Evolutionary conservation across 495 filamentous ascomycete species (phyloP).

Genomic region (Penicillium herquei): DNA sequence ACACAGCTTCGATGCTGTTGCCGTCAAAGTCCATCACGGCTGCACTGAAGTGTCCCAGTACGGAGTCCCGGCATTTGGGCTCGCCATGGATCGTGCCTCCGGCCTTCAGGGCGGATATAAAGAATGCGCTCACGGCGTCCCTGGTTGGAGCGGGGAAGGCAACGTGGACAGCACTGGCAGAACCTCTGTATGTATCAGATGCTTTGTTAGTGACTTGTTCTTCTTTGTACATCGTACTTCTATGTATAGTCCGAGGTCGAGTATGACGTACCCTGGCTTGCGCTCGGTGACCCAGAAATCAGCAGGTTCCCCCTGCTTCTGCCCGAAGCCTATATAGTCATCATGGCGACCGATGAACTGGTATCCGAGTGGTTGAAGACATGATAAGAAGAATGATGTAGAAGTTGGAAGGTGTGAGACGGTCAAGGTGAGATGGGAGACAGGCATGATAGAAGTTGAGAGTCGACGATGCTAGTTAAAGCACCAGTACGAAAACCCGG

Average conservation of each 20-base stretch:
- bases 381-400: constrained; percentile 75
- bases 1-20: constrained; percentile 62
- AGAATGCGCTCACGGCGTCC: constrained; percentile 58
- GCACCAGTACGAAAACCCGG: no score
- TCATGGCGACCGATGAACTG: constrained; percentile 59
- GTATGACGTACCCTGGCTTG: constrained; percentile 46
- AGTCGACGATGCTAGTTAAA: background rate
- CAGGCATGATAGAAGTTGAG: constrained; percentile 42
- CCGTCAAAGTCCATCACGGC: constrained; percentile 60
- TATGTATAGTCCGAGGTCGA: background rate
- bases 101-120: constrained; percentile 54
- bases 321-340: constrained; percentile 57
- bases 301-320: constrained; percentile 47
- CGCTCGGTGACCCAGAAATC: constrained; percentile 61
- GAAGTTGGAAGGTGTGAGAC: constrained; percentile 77
- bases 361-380: constrained; percentile 73
- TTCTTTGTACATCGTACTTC: background rate
- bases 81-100: constrained; percentile 57
- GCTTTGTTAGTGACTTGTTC: constrained; percentile 13
- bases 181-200: constrained; percentile 29
- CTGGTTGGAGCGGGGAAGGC: constrained; percentile 56
- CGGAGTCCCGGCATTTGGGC: constrained; percentile 51
- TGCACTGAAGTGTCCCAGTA: constrained; percentile 57
- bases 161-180: constrained; percentile 54
- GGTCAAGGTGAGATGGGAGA: constrained; percentile 58